Evolutionary conservation across 345 rosid genomes (phyloP).

Genomic region (Heritiera fomes): DNA sequence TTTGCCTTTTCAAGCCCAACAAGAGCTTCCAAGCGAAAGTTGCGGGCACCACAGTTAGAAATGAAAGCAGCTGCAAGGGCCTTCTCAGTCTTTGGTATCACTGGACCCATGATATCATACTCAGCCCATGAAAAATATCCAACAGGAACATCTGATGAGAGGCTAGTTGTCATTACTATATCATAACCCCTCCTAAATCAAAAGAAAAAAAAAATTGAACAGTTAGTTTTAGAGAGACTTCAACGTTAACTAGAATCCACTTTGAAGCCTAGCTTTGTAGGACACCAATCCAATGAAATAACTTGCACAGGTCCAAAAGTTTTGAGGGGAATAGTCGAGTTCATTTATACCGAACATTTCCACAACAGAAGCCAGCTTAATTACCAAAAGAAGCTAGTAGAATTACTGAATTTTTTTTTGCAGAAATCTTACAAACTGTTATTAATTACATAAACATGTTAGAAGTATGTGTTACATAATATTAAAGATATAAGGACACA

Average conservation of each 20-base stretch:
- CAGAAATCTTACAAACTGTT: neutral
- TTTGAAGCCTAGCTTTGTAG: constrained; percentile 1
- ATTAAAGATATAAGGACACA: neutral
- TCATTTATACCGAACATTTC: neutral
- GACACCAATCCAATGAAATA: neutral
- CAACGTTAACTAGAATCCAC: neutral
- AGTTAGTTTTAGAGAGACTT: constrained; percentile 11
- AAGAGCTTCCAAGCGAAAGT: constrained; percentile 89
- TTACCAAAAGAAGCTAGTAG: neutral
- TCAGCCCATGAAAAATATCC: constrained; percentile 99
- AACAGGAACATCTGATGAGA: constrained; percentile 98
- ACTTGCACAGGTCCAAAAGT: neutral
- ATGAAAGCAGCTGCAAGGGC: constrained; percentile 96
- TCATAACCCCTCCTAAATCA: constrained; percentile 69
- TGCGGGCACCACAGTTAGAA: constrained; percentile 89
- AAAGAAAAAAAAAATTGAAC: neutral
- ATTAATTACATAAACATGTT: neutral
- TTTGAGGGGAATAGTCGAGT: neutral
- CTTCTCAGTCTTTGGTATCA: constrained; percentile 76
- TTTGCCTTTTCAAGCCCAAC: constrained; percentile 60
- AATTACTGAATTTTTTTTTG: neutral
- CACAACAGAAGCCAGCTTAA: neutral
- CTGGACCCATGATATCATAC: constrained; percentile 91
- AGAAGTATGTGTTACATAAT: neutral
- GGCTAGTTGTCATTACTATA: constrained; percentile 93